A percentile compares a stretch with the other conserved stretches of the same genome.
Conservation (phyloP, 306 rosid species). For the Cotoneaster glaucophyllus region DNA sequence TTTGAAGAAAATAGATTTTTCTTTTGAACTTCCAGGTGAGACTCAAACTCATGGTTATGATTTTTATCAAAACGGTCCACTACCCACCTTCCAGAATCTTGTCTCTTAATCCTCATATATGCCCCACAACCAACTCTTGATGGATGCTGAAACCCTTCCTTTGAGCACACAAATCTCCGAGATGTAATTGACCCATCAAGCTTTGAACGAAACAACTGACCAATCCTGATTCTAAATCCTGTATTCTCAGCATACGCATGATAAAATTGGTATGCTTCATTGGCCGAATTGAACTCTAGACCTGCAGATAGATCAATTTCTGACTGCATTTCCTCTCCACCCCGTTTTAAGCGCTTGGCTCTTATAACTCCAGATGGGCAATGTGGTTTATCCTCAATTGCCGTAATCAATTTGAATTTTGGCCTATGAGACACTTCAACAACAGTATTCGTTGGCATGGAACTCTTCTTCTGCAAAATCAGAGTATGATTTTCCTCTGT, state of each 20-base stretch:
- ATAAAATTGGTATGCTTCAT: slow-evolving; percentile 84
- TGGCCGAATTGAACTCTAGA: slow-evolving; percentile 73
- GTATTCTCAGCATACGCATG: slow-evolving; percentile 58
- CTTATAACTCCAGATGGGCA: slow-evolving; percentile 52
- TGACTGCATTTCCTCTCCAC: slow-evolving; percentile 44
- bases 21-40: slow-evolving; percentile 37
- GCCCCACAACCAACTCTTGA: slow-evolving; percentile 94
- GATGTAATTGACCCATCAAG: slow-evolving; percentile 75
- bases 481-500: slow-evolving; percentile 36
- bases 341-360: slow-evolving; percentile 53
- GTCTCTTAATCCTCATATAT: slow-evolving; percentile 83
- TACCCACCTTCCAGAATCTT: slow-evolving; percentile 76
- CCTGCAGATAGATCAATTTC: slow-evolving; percentile 59
- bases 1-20: slow-evolving; percentile 44
- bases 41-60: slow-evolving; percentile 72
- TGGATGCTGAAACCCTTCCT: slow-evolving; percentile 96
- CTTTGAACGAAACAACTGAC: slow-evolving; percentile 91
- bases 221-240: slow-evolving; percentile 82
- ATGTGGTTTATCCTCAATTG: slow-evolving; percentile 36
- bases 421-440: slow-evolving; percentile 41
- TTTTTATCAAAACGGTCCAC: slow-evolving; percentile 80
- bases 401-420: slow-evolving; percentile 43
- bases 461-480: slow-evolving; percentile 30
- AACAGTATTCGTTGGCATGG: slow-evolving; percentile 23
- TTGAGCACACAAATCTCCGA: slow-evolving; percentile 88